Base-by-base conservation (phyloP, 495 filamentous ascomycete species). In the Tuber brumale region DNA sequence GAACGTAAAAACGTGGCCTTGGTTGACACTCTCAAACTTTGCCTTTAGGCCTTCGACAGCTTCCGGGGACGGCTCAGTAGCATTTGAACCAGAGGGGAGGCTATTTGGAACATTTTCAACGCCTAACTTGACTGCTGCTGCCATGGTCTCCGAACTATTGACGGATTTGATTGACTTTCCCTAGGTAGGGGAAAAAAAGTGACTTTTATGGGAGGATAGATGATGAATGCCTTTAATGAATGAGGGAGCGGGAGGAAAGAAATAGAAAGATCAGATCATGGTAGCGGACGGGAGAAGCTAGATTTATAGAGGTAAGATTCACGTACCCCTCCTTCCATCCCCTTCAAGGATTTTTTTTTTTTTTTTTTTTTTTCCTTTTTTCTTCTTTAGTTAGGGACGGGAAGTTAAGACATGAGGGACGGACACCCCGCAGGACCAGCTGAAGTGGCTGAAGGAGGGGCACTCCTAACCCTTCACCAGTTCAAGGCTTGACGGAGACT, bases 1-100 rank as follows among this genome's bases (percentile, higher is more conserved):
- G 85, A 97, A 98, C 31, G 92, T 87, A 83, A 98, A 93, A 61
- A 99, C 93, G 69, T 99, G 95, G 51, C 90, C 92, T 86, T 99
- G 95, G 31, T 87, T 88, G 72, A 93, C 93, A 69, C 89, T 86
- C 69, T 88, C 87, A 85, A 97, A 99, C 82, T 92, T 92, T 74
- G 91, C 85, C 84, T 88, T 89, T 37, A 99, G 89, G 79, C 90
- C 85, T 71, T 93, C 86, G 78, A 96, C 85, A 82, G 97, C 89
- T 78, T 91, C 88, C 45, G 88, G 83, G 10, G 90, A 89, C 73
- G 94, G 95, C 81, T 92, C 89, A 79, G 88, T 86, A 76, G 87
- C 87, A 69, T 85, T 82, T 71, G 86, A 85, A 37, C 78, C 89
- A 79, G 87, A 87, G 76, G 91, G 85, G 41, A 91, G 76, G 74